A percentile compares a stretch with the other conserved stretches of the same genome.
Evolutionary conservation across 2,329 filamentous ascomycete species (phyloP).

Genomic region (Biscogniauxia sp.): DNA sequence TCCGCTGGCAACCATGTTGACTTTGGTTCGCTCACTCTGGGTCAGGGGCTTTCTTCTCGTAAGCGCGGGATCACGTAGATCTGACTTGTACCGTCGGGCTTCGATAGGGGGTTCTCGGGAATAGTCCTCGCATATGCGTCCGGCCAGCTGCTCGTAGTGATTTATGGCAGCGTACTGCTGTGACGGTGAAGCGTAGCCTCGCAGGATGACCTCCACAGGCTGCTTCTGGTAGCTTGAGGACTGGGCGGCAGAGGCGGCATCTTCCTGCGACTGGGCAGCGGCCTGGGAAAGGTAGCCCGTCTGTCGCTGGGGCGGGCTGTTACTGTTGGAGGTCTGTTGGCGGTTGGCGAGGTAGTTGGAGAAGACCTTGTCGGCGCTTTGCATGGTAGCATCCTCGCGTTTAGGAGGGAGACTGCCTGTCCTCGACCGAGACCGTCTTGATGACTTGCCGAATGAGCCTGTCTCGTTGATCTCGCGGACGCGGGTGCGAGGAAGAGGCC

Average conservation of each 20-base stretch:
- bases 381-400: slow-evolving; percentile 60
- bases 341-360: slow-evolving; percentile 55
- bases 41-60: slow-evolving; percentile 65
- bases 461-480: slow-evolving; percentile 54
- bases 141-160: slow-evolving; percentile 84
- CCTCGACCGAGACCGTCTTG: slow-evolving; percentile 59
- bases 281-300: slow-evolving; percentile 37
- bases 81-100: slow-evolving; percentile 68
- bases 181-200: slow-evolving; percentile 67
- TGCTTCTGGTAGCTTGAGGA: slow-evolving; percentile 33
- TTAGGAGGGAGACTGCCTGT: slow-evolving; percentile 55
- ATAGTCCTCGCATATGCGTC: slow-evolving; percentile 90
- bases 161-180: slow-evolving; percentile 84
- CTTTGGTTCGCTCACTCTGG: slow-evolving; percentile 70
- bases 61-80: slow-evolving; percentile 70
- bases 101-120: slow-evolving; percentile 75
- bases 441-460: slow-evolving; percentile 67
- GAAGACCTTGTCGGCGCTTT: slow-evolving; percentile 61
- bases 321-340: slow-evolving; percentile 32
- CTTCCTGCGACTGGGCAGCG: slow-evolving; percentile 34
- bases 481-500: slow-evolving; percentile 46
- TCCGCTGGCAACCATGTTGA: slow-evolving; percentile 78
- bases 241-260: slow-evolving; percentile 27
- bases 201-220: slow-evolving; percentile 75
- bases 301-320: slow-evolving; percentile 31